Conservation (phyloP, 2,329 filamentous ascomycete genomes). For the Penicillium verrucosum region DNA sequence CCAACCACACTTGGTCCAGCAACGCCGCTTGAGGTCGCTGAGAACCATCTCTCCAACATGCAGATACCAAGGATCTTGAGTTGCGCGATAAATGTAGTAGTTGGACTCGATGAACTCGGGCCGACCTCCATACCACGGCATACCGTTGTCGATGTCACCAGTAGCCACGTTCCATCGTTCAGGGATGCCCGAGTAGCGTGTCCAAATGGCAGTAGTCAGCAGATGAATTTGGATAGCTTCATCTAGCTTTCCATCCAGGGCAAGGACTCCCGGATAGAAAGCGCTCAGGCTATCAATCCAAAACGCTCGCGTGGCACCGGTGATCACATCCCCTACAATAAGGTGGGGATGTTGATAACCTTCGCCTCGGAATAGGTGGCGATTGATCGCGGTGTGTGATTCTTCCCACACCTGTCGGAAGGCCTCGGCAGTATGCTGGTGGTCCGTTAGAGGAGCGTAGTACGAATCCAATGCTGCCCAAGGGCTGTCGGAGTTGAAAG, state of each 20-base stretch:
- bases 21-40: slow-evolving; percentile 80
- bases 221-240: slow-evolving; percentile 88
- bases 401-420: slow-evolving; percentile 83
- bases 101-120: slow-evolving; percentile 97
- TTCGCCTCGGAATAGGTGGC: slow-evolving; percentile 77
- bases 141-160: slow-evolving; percentile 76
- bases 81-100: slow-evolving; percentile 92
- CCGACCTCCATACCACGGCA: slow-evolving; percentile 92
- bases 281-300: slow-evolving; percentile 97
- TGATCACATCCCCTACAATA: slow-evolving; percentile 81
- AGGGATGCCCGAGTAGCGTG: slow-evolving; percentile 85
- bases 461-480: slow-evolving; percentile 59
- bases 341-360: slow-evolving; percentile 85
- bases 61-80: slow-evolving; percentile 91
- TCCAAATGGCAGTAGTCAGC: slow-evolving; percentile 91
- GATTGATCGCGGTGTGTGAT: slow-evolving; percentile 81
- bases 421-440: slow-evolving; percentile 68
- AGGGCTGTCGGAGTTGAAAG: slow-evolving; percentile 38
- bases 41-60: slow-evolving; percentile 95
- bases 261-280: slow-evolving; percentile 87
- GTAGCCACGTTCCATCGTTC: slow-evolving; percentile 90
- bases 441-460: slow-evolving; percentile 60
- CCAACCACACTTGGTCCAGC: slow-evolving; percentile 90
- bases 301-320: slow-evolving; percentile 80
- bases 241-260: slow-evolving; percentile 81